Conservation (phyloP, 1,284 basidiomycete genomes). For the Pyrrhoderma noxium region DNA sequence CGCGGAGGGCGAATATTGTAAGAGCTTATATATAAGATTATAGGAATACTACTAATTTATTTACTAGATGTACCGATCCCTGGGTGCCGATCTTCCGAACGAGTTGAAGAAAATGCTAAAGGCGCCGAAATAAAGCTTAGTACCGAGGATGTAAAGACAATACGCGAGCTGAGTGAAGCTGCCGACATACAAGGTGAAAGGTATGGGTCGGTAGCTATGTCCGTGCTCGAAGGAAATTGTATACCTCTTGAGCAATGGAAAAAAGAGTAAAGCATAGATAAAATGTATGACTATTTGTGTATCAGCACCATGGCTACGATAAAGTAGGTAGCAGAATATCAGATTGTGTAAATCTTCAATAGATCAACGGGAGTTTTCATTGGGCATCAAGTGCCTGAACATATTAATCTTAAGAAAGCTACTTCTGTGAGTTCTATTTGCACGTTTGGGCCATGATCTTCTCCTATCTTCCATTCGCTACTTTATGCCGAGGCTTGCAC, state of each 20-base stretch:
- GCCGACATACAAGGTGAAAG: constrained; percentile 13
- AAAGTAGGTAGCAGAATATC: too few species aligned
- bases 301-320: too few species aligned
- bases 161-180: constrained; percentile 8
- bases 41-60: background rate
- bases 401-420: too few species aligned
- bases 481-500: too few species aligned
- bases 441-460: too few species aligned
- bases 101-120: constrained; percentile 16
- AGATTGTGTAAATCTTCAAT: too few species aligned
- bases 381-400: too few species aligned
- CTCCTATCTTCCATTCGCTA: too few species aligned
- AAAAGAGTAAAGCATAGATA: constrained; percentile 1
- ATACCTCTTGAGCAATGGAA: constrained; percentile 15
- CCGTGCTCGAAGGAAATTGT: constrained; percentile 7
- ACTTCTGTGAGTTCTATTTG: too few species aligned
- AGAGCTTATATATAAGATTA: background rate
- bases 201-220: background rate
- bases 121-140: constrained; percentile 13
- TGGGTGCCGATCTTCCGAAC: constrained; percentile 8
- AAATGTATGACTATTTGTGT: too few species aligned
- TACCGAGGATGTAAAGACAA: constrained; percentile 13
- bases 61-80: constrained; percentile 18
- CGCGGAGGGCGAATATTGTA: constrained; percentile 24
- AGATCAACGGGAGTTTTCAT: too few species aligned